A percentile compares a stretch with the other conserved stretches of the same genome.
These are phyloP conservation scores for Bipolaris cookei DNA, from an alignment of 2,329 filamentous ascomycete species.

Conservation along the genomic window DNA sequence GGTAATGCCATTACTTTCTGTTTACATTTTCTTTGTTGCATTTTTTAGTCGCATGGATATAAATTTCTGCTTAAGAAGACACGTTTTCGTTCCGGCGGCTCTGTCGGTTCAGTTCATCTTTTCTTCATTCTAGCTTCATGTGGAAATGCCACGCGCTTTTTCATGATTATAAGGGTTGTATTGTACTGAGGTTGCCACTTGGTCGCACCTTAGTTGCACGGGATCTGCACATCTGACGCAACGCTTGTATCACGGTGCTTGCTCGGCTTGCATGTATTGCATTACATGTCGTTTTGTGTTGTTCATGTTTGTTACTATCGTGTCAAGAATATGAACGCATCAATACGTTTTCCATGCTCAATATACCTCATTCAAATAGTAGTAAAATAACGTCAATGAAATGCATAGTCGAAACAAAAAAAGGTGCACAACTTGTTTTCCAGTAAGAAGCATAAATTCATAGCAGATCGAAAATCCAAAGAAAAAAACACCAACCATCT, in stretches of 20 bases:
- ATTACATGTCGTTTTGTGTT: slow-evolving; percentile 12
- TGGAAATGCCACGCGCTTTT: slow-evolving; percentile 1
- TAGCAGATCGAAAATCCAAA: background rate
- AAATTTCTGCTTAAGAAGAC: slow-evolving; percentile 8
- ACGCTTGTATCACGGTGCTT: slow-evolving; percentile 9
- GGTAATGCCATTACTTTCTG: slow-evolving; percentile 16
- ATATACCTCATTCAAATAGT: background rate
- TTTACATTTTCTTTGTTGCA: slow-evolving; percentile 14
- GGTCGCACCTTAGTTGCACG: slow-evolving; percentile 17
- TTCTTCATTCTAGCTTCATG: background rate
- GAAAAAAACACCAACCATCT: background rate
- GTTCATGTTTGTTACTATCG: background rate
- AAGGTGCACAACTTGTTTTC: background rate
- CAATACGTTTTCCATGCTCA: background rate
- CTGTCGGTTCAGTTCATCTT: background rate
- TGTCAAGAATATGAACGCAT: background rate
- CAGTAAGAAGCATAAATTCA: background rate
- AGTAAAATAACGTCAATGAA: background rate
- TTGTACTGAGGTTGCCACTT: slow-evolving; percentile 7
- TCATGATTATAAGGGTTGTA: slow-evolving; percentile 2
- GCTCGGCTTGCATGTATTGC: background rate
- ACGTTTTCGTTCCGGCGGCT: background rate
- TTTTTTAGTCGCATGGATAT: slow-evolving; percentile 25
- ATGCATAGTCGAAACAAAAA: no score
- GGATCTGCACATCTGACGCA: slow-evolving; percentile 9